Percentiles rank a stretch among this genome's conserved stretches.
Evolutionary conservation across 768 basidiomycete species (phyloP).

Genomic region (Suillus brevipes): DNA sequence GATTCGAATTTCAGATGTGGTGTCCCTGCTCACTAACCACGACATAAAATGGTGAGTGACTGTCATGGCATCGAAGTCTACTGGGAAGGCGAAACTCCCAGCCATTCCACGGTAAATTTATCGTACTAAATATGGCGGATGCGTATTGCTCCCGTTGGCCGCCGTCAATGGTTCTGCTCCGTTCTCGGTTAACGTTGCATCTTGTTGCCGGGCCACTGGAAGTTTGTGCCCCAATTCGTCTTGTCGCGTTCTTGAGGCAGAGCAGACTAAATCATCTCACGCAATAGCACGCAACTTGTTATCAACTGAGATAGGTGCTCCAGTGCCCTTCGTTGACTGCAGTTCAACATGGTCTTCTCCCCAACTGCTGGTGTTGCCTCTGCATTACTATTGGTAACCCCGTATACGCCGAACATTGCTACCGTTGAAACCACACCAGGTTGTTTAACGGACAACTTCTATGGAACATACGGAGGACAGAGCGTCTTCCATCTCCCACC

Average conservation of each 20-base stretch:
- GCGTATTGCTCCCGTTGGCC: not conserved
- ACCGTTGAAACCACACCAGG: conserved; percentile 18
- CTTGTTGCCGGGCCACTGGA: not conserved
- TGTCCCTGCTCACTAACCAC: not conserved
- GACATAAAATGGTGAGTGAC: not conserved
- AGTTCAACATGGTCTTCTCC: conserved; percentile 1
- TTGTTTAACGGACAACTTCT: conserved; percentile 53
- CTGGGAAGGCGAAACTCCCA: not conserved
- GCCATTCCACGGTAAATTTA: not conserved
- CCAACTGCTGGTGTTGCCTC: not conserved
- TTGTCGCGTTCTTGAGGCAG: not conserved
- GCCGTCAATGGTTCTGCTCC: not conserved
- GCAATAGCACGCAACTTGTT: not conserved
- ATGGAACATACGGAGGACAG: conserved; percentile 56
- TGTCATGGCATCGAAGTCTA: too few relatives aligned
- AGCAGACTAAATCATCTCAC: not conserved
- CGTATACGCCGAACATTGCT: conserved; percentile 19
- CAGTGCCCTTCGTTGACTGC: not conserved
- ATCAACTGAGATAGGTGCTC: not conserved
- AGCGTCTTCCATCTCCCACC: conserved; percentile 48
- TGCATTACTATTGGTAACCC: conserved; percentile 20
- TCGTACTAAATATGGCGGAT: not conserved
- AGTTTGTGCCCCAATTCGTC: not conserved
- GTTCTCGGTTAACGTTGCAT: not conserved
- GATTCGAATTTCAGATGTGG: not conserved